phyloP scores from a whole-genome alignment of 2,329 filamentous ascomycete genomes.

The Alternaria consortialis region DNA sequence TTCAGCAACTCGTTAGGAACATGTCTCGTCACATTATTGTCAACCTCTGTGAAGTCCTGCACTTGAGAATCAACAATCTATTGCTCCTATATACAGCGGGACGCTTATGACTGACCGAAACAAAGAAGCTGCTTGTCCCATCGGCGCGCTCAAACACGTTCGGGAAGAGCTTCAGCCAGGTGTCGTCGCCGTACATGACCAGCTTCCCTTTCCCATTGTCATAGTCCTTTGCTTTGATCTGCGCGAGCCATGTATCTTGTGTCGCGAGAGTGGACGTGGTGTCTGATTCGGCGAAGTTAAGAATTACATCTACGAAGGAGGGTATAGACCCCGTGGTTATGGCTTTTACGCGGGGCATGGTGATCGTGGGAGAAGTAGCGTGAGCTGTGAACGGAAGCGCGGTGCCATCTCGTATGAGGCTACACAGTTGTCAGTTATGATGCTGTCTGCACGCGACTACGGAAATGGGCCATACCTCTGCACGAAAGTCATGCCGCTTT shows the following conservation, averaged over 20 bases:
- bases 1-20: slow-evolving; percentile 77
- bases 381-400: slow-evolving; percentile 95
- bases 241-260: slow-evolving; percentile 96
- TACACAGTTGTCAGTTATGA: slow-evolving; percentile 49
- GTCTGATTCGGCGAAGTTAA: slow-evolving; percentile 95
- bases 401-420: slow-evolving; percentile 81
- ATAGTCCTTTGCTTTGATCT: slow-evolving; percentile 72
- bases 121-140: slow-evolving; percentile 97
- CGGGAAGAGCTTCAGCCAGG: slow-evolving; percentile 97
- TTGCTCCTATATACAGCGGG: slow-evolving; percentile 45
- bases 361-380: slow-evolving; percentile 95
- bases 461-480: slow-evolving; percentile 69
- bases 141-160: slow-evolving; percentile 85
- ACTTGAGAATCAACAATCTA: slow-evolving; percentile 38
- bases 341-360: slow-evolving; percentile 96
- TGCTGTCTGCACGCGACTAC: background rate
- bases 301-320: slow-evolving; percentile 94
- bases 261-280: slow-evolving; percentile 84
- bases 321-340: slow-evolving; percentile 98
- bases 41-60: slow-evolving; percentile 96
- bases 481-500: slow-evolving; percentile 85
- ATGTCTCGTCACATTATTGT: slow-evolving; percentile 95
- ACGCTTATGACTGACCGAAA: slow-evolving; percentile 73
- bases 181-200: slow-evolving; percentile 97
- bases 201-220: slow-evolving; percentile 67